Evolutionary conservation across 2,329 filamentous ascomycete species (phyloP), one percentile per base, ranked within the genome.

Genomic region (Aureobasidium sp.): DNA sequence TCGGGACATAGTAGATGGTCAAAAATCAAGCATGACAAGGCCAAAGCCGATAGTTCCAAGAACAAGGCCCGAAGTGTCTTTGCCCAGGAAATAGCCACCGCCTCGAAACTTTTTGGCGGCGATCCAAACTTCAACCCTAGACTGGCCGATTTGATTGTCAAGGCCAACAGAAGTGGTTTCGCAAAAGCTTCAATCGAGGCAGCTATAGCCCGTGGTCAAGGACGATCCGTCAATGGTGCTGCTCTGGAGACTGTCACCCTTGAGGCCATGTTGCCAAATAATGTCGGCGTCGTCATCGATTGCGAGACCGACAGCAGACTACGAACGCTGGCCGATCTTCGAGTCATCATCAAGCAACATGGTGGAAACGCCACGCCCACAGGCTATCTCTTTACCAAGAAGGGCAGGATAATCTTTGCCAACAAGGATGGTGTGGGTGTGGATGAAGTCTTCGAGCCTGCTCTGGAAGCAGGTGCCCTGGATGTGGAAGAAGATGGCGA

Each of bases 11-110:
- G 88, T 75, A 89, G 91, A 73, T 99, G 94, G 94, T 91, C 91
- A 62, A 96, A 94, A 70, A 97, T 97, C 76, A 90, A 88, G 71
- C 94, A 97, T 74, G 91, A 94, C 74, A 99, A 99, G 75, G 91
- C 88, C 57, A 90, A 87, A 64, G 88, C 87, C 62, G 94, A 99
- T 74, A 82, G 82, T 63, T 86, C 87, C 68, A 96, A 92, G 75
- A 90, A 85, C 75, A 82, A 82, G 47, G 81, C 87, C 67, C 86
- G 91, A 34, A 83, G 81, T 50, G 74, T 80, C 48, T 82, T 95
- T 68, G 81, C 87, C 27, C 86, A 89, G 67, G 84, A 88, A 63
- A 87, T 97, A 62, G 83, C 86, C 54, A 82, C 87, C 64, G 87
- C 86, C 63, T 90, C 90, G 1, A 91, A 89, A 77, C 87, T 93